Conservation (phyloP, 1,284 basidiomycete genomes). For the Acaromyces ingoldii region DNA sequence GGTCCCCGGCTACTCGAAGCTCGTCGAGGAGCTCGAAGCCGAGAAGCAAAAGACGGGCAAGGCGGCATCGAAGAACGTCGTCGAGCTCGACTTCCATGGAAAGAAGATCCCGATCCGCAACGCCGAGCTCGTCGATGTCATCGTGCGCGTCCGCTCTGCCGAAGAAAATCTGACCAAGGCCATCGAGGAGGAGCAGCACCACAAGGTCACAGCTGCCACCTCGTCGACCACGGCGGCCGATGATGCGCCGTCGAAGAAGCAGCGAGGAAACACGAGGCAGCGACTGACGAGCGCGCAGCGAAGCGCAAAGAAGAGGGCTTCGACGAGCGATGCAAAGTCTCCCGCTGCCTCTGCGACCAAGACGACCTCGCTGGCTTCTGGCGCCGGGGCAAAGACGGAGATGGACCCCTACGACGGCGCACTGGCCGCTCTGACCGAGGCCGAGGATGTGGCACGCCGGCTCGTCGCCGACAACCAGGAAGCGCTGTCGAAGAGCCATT, state of each 20-base stretch:
- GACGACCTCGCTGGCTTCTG: background rate
- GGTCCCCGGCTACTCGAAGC: constrained; percentile 63
- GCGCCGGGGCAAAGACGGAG: constrained; percentile 27
- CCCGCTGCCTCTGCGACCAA: background rate
- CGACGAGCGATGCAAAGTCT: background rate
- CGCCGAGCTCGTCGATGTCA: constrained; percentile 82
- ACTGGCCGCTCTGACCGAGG: constrained; percentile 43
- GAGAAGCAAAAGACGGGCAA: constrained; percentile 40
- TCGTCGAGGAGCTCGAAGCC: constrained; percentile 59
- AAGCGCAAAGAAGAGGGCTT: constrained; percentile 41
- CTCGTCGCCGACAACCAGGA: constrained; percentile 47
- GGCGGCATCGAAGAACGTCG: constrained; percentile 55
- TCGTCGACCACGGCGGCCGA: no score
- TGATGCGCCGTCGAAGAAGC: background rate
- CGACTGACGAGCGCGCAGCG: constrained; percentile 44
- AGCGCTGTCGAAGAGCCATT: constrained; percentile 46
- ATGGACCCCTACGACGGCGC: constrained; percentile 48
- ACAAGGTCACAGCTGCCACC: no score
- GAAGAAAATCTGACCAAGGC: constrained; percentile 53
- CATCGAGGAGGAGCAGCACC: background rate
- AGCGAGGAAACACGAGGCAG: constrained; percentile 14
- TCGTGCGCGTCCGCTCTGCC: constrained; percentile 76
- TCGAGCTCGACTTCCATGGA: constrained; percentile 71
- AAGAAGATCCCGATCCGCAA: constrained; percentile 78
- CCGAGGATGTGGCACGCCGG: constrained; percentile 38